Conservation (phyloP, 176 grass and related monocot genomes). For the Zoysia pacifica region DNA sequence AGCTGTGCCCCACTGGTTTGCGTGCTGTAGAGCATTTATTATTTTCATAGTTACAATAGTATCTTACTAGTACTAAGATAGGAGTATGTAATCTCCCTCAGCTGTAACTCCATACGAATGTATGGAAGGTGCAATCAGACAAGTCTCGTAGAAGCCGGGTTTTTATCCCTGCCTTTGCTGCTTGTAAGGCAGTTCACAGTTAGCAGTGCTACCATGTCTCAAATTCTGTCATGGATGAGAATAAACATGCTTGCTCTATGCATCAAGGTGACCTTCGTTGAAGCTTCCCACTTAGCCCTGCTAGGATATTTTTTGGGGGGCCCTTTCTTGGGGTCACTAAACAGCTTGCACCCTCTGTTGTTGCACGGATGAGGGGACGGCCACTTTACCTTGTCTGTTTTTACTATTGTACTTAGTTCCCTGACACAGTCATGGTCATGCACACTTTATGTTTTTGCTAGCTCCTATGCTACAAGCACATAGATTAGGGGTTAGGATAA, state of each 20-base stretch:
- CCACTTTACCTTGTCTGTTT: conserved; percentile 57
- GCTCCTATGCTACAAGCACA: conserved; percentile 50
- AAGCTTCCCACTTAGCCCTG: conserved; percentile 43
- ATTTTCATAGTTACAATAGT: not conserved
- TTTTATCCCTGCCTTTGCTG: not conserved
- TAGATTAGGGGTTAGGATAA: conserved; percentile 48
- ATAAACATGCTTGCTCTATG: conserved; percentile 32
- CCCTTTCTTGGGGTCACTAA: conserved; percentile 54
- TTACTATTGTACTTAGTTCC: conserved; percentile 37
- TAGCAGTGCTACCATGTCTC: conserved; percentile 33
- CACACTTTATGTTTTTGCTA: conserved; percentile 56
- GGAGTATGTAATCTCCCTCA: not conserved
- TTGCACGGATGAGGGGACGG: conserved; percentile 46
- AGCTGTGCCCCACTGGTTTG: conserved; percentile 5
- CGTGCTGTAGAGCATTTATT: conserved; percentile 21
- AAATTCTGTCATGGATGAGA: conserved; percentile 39
- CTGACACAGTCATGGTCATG: conserved; percentile 29
- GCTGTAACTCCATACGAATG: conserved; percentile 4
- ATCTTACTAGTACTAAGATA: conserved; percentile 19
- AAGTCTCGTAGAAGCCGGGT: not conserved
- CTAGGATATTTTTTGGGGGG: conserved; percentile 38
- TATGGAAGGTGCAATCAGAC: not conserved
- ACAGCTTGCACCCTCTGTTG: conserved; percentile 41
- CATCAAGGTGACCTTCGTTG: conserved; percentile 56
- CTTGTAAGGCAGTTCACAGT: conserved; percentile 22